Evolutionary conservation across 2,329 filamentous ascomycete genomes (phyloP), one percentile per base, ranked within the genome.

Genomic region (Hyphodiscus sp.): DNA sequence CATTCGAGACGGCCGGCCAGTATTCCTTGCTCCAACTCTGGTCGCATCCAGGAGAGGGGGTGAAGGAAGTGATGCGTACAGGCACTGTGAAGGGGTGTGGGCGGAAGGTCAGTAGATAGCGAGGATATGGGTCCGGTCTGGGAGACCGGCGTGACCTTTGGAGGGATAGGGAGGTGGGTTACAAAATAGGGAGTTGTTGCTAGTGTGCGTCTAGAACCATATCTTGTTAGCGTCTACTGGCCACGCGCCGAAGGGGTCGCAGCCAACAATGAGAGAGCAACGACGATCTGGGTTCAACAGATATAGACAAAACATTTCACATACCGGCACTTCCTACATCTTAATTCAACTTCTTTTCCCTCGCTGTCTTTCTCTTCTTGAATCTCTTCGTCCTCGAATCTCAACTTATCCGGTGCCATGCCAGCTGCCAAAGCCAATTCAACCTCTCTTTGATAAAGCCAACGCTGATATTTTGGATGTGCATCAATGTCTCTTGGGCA

Each of bases 41-140:
- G 75, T 7, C 88, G 83, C 94, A 99, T 99, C 94, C 94, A 99
- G 15, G 89, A 89, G 33, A 99, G 75, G 0, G 94, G 90, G 65
- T 97, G 91, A 59, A 97, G 72, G 70, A 96, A 97, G 68, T 91
- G 82, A 70, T 97, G 92, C 19, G 87, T 86, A 65, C 94, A 99
- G 33, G 73, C 67, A 41, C 67, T 30, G 65, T 61, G 52, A 59
- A 50, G 48, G 7, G 51, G 52, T 61, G 54, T 41, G 57, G 53
- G 54, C 55, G 56, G 57, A 62, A 66, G 50, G 55, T 50, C 45
- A 56, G 51, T 51, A 53, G 53, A 52, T 63, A 67, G 60, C 20
- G 57, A 63, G 29, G 63, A 58, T 45, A 63, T 65, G 10, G 58
- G 59, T 29, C 49, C 58, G 29, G 43, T 53, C 41, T 56, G 53